Evolutionary conservation across 2,329 filamentous ascomycete genomes (phyloP), one percentile per base, ranked within the genome.

Genomic region (Botrytis aclada): DNA sequence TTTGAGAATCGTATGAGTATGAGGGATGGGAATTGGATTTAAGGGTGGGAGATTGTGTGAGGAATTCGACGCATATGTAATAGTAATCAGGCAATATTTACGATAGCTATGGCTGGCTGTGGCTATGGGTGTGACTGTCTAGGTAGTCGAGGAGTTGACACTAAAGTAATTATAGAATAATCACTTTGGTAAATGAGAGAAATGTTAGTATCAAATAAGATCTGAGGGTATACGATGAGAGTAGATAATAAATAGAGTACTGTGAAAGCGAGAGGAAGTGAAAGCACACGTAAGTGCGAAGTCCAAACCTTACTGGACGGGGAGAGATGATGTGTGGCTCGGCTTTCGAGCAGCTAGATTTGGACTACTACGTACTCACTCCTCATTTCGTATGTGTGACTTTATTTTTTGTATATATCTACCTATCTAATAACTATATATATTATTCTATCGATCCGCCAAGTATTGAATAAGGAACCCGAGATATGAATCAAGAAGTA

Each of bases 1-100:
- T 58, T 32, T 32, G 47, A 56, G n/a, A 69, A 56, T 9, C 47
- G 39, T n/a, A 60, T 39, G 25, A 58, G 47, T 43, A 63, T 74
- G 58, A 62, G 66, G 37, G 61, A 65, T 61, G 73, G 74, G 10
- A 75, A 75, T 47, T 75, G 74, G 74, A 75, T 75, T 58, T 75
- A 34, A 74, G n/a, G n/a, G 60, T n/a, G 34, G 14, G 34, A 62
- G 47, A 25, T 10, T 37, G 6, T 69, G n/a, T n/a, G 10, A 29
- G 34, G 20, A 7, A 32, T 32, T 32, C 25, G 18, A 29, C 0
- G 25, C 9, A 41, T 6, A 67, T 67, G 65, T 56, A 56, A 56
- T 29, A 39, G 4, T 41, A 41, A 18, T 10, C 25, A 56, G 47
- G 10, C 41, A 37, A 41, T 25, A 14, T 14, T 25, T 56, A 7